Base-by-base conservation (phyloP, 352 stramenopile species). In the Pythium dissimile region DNA sequence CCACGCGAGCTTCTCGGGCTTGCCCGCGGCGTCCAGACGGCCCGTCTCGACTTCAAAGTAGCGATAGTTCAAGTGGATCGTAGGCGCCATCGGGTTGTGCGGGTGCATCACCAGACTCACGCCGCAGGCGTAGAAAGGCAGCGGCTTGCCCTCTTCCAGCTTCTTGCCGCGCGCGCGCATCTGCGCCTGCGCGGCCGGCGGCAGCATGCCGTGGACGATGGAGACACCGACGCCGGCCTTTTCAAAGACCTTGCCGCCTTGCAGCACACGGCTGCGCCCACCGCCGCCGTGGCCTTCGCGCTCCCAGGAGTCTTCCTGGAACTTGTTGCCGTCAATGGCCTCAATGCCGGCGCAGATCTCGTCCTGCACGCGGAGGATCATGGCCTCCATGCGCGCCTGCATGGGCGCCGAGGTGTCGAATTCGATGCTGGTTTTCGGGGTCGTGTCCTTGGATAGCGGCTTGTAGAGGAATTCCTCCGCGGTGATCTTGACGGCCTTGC, bases 51-150 rank as follows among this genome's bases (percentile, higher is more conserved):
- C 96, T 66, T 99, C 96, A 76, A 99, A 99, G 80, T 98, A 99
- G 21, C 97, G 88, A 74, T 98, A 98, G 77, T 99, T 99, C 32
- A 98, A 81, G 72, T 99, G 96, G 79, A 98, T 98, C 15, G 94
- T 99, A n/a, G 96, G 94, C 50, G 89, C 95, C 84, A 93, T 93
- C 6, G 84, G 84, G 71, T 94, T 94, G 55, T 87, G 89, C 32
- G 96, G 95, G 64, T 99, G 96, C 88, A 99, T 98, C 20, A 99
- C 97, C 43, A 97, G 93, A 44, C 80, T 97, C 49, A 99, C 78
- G 34, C 88, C 88, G 60, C 93, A 98, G 10, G 94, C 96, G 75
- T 98, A 98, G 77, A 99, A 99, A 0, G 96, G 95, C 48, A 98
- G 78, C 37, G 86, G 72, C 59, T 89, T 65, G 50, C 72, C 75